phyloP scores from a whole-genome alignment of 2,329 filamentous ascomycete genomes.

The Cladosporium sp. region DNA sequence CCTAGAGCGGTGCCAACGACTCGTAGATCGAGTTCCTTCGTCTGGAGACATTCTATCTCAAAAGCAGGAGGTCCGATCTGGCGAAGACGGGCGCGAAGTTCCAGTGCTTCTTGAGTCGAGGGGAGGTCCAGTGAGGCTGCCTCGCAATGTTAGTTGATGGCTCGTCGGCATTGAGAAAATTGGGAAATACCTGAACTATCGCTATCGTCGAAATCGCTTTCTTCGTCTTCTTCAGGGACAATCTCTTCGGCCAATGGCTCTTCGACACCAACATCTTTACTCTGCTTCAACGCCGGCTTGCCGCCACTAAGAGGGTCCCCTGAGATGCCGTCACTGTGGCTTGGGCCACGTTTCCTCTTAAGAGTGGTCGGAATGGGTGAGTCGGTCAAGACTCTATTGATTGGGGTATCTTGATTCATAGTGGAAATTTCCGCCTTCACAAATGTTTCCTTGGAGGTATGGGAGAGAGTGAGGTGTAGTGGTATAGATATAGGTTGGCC shows the following conservation, averaged over 20 bases:
- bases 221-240: background rate
- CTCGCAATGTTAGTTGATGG: background rate
- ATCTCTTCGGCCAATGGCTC: background rate
- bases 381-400: background rate
- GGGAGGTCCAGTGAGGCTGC: conserved; percentile 1
- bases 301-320: conserved; percentile 3
- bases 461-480: background rate
- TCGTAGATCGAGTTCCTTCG: conserved; percentile 1
- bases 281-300: conserved; percentile 6
- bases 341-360: conserved; percentile 11
- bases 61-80: background rate
- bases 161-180: too few relatives aligned
- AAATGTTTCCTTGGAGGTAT: background rate
- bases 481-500: conserved; percentile 1
- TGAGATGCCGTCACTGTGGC: conserved; percentile 1
- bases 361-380: conserved; percentile 6
- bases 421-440: background rate
- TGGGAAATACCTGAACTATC: background rate
- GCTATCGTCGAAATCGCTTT: background rate
- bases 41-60: conserved; percentile 1
- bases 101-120: background rate
- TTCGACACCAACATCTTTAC: background rate
- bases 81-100: conserved; percentile 6
- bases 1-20: conserved; percentile 3
- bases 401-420: background rate